Evolutionary conservation across 495 filamentous ascomycete genomes (phyloP), one percentile per base, ranked within the genome.

Genomic region (Aspergillus nidulans): DNA sequence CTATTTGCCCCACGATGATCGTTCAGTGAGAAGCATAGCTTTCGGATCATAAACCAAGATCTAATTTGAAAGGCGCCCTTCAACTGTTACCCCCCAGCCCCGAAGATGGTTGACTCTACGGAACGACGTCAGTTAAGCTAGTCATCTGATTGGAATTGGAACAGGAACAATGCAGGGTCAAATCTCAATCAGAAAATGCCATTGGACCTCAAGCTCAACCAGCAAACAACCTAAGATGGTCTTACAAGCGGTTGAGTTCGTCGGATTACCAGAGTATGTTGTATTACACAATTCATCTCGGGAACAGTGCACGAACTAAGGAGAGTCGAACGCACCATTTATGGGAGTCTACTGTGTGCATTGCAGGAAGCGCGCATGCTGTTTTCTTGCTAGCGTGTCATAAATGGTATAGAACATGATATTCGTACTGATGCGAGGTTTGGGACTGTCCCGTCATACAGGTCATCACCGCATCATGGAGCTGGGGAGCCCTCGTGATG

Each of bases 381-480:
- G 12, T 45, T 1, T 26, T 13, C 42, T 12, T 3, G 1, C 42
- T 12, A 23, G 21, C 4, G 6, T 3, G 28, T 23, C 30, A 51
- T 40, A 39, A 16, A 50, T 15, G 21, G 12, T 26, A 45, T 7
- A 26, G 3, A 41, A 6, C 39, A 19, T 20, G 21, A 48, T 8
- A 19, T 18, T 43, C 21, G 20, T 13, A 23, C 12, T 23, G 21
- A 16, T 23, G 24, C 16, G n/a, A 25, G 6, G 16, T 47, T 55
- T 57, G 54, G 32, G 20, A 62, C 76, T 91, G 88, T 91, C 73
- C 81, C 87, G 81, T 76, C 85, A 86, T 79, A 87, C 81, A 96
- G 92, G 92, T 97, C 92, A 91, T 96, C 92, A 91, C 71, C 90
- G 84, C 79, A 84, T 97, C 92, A 92, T 97, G 92, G 90, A 85